Percentiles rank a stretch among this genome's conserved stretches.
Conservation (phyloP, 768 basidiomycete genomes). For the Sarcomyxa edulis region DNA sequence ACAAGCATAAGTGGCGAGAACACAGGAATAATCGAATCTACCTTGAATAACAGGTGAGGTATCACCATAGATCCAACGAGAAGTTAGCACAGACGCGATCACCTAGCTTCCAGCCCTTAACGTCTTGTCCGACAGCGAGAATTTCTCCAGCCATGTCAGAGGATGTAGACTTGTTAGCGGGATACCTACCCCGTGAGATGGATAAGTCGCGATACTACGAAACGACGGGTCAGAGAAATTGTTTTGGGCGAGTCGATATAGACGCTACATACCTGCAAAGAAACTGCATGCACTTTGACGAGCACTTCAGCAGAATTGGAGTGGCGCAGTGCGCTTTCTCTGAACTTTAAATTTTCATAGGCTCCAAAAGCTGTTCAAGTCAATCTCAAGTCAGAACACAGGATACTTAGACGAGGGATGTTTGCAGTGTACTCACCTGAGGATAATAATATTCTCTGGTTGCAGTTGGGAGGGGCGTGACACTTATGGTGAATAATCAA, state of each 20-base stretch:
- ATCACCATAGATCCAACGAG: constrained; percentile 41
- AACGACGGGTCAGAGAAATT: neutral
- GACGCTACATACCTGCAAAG: constrained; percentile 35
- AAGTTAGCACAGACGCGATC: constrained; percentile 57
- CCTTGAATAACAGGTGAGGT: constrained; percentile 23
- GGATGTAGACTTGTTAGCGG: constrained; percentile 27
- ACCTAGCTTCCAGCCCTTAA: constrained; percentile 43
- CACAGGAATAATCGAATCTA: no score
- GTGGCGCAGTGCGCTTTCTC: constrained; percentile 18
- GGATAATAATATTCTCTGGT: constrained; percentile 13
- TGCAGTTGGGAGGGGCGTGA: neutral
- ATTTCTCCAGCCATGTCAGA: constrained; percentile 61
- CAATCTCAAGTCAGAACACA: neutral
- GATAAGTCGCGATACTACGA: constrained; percentile 52
- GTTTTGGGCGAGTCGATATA: neutral
- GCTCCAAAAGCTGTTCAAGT: constrained; percentile 10
- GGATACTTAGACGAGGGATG: no score
- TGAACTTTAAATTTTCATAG: constrained; percentile 18
- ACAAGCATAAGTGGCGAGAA: no score
- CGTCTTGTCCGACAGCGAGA: constrained; percentile 38
- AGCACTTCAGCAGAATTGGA: constrained; percentile 45
- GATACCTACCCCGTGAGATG: constrained; percentile 34
- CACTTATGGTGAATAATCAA: no score
- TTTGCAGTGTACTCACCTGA: constrained; percentile 10
- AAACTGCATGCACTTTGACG: constrained; percentile 52